A percentile compares a stretch with the other conserved stretches of the same genome.
Conservation (phyloP, 441 rosid species). For the Brassica hybrid region DNA sequence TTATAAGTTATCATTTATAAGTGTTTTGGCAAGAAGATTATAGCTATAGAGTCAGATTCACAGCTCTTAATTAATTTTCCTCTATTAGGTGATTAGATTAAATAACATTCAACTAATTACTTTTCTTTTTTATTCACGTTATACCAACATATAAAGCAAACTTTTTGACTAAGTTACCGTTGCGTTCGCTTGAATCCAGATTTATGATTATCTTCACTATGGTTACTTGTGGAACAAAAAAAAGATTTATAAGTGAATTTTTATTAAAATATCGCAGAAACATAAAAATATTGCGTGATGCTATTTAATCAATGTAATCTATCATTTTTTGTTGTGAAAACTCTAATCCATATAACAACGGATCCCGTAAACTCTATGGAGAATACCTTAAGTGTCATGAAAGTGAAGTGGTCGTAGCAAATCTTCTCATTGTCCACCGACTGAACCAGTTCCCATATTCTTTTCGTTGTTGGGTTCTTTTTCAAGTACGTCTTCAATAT, state of each 20-base stretch:
- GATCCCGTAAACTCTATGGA: neutral
- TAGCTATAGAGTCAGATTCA: neutral
- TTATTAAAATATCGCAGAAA: neutral
- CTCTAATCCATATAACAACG: neutral
- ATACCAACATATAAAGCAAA: neutral
- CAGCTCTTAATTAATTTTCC: neutral
- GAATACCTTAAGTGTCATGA: constrained; percentile 74
- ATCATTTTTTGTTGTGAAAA: neutral
- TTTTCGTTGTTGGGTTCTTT: constrained; percentile 74
- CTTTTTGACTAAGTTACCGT: neutral
- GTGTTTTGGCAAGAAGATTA: neutral
- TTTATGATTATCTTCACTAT: neutral
- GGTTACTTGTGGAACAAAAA: neutral
- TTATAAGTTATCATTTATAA: neutral
- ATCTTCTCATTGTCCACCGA: constrained; percentile 55
- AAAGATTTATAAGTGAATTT: neutral
- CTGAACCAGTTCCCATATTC: constrained; percentile 63
- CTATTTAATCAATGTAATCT: neutral
- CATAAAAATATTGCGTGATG: neutral
- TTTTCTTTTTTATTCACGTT: neutral
- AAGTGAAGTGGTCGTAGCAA: constrained; percentile 80
- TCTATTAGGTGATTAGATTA: neutral
- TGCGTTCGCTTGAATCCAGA: neutral
- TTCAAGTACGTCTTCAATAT: constrained; percentile 66
- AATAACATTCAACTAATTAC: neutral